Percentiles rank a stretch among this genome's conserved stretches.
Evolutionary conservation across 805 yeast genomes (phyloP).

Genomic region (Teunomyces aglyptinius): DNA sequence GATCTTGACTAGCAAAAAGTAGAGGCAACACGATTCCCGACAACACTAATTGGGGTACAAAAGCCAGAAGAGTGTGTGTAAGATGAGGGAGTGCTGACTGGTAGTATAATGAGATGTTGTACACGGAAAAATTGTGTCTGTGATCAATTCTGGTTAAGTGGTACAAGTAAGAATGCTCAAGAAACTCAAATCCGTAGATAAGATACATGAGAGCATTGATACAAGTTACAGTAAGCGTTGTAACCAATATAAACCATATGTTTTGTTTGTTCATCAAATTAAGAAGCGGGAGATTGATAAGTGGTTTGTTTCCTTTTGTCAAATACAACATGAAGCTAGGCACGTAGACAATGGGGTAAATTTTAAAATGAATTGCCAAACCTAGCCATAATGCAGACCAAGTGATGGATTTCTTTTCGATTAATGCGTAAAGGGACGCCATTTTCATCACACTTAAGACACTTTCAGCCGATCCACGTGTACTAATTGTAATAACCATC

Average conservation of each 20-base stretch:
- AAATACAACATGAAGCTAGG: slow-evolving; percentile 63
- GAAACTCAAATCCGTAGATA: slow-evolving; percentile 70
- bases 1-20: slow-evolving; percentile 28
- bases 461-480: slow-evolving; percentile 93
- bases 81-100: slow-evolving; percentile 39
- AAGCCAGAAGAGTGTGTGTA: slow-evolving; percentile 44
- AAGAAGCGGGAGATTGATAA: slow-evolving; percentile 25
- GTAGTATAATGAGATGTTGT: slow-evolving; percentile 70
- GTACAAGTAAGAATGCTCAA: slow-evolving; percentile 76
- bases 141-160: slow-evolving; percentile 86
- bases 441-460: slow-evolving; percentile 76
- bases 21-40: slow-evolving; percentile 61
- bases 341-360: slow-evolving; percentile 86
- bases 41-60: slow-evolving; percentile 74
- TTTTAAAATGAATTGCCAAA: slow-evolving; percentile 79
- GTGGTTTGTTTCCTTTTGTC: slow-evolving; percentile 18
- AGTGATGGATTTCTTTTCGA: slow-evolving; percentile 25
- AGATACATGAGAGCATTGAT: slow-evolving; percentile 62
- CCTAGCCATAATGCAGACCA: slow-evolving; percentile 57
- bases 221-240: slow-evolving; percentile 42
- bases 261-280: slow-evolving; percentile 40
- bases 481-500: slow-evolving; percentile 88
- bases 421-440: slow-evolving; percentile 50
- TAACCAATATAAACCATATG: slow-evolving; percentile 26
- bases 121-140: slow-evolving; percentile 90